A percentile compares a stretch with the other conserved stretches of the same genome.
These are phyloP conservation scores for Tricholoma sp. DNA, from an alignment of 768 basidiomycete species.

Conservation along the genomic window DNA sequence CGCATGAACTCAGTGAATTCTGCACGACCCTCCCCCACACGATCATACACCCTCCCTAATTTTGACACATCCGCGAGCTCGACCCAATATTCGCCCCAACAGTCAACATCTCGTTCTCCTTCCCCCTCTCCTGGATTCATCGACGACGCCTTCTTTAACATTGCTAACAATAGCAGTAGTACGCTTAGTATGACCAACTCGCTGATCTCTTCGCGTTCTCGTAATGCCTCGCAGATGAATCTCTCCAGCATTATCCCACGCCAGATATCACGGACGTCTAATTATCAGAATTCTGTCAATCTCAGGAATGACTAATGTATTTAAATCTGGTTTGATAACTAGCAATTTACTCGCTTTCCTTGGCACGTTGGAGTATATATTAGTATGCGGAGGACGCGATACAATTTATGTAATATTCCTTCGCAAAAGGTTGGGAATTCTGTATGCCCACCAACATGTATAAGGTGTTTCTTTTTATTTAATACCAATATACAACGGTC, in stretches of 20 bases:
- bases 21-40: slow-evolving; percentile 29
- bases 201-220: slow-evolving; percentile 53
- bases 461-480: too few species aligned
- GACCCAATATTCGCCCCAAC: slow-evolving; percentile 27
- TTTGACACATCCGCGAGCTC: slow-evolving; percentile 27
- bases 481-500: too few species aligned
- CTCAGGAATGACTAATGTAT: neutral
- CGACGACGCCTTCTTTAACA: slow-evolving; percentile 27
- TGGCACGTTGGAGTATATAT: too few species aligned
- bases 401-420: too few species aligned
- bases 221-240: slow-evolving; percentile 64
- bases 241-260: slow-evolving; percentile 50
- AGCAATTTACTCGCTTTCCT: neutral
- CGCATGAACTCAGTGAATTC: slow-evolving; percentile 16
- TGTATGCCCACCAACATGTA: too few species aligned
- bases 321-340: neutral
- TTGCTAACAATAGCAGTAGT: slow-evolving; percentile 5
- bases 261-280: slow-evolving; percentile 15
- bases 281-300: neutral
- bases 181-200: slow-evolving; percentile 21
- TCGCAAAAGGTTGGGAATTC: too few species aligned
- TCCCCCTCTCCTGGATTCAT: slow-evolving; percentile 41
- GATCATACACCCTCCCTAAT: slow-evolving; percentile 31
- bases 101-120: slow-evolving; percentile 40
- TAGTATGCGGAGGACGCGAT: too few species aligned